phyloP scores from a whole-genome alignment of 2,329 filamentous ascomycete genomes.

The Colletotrichum brevisporum region DNA sequence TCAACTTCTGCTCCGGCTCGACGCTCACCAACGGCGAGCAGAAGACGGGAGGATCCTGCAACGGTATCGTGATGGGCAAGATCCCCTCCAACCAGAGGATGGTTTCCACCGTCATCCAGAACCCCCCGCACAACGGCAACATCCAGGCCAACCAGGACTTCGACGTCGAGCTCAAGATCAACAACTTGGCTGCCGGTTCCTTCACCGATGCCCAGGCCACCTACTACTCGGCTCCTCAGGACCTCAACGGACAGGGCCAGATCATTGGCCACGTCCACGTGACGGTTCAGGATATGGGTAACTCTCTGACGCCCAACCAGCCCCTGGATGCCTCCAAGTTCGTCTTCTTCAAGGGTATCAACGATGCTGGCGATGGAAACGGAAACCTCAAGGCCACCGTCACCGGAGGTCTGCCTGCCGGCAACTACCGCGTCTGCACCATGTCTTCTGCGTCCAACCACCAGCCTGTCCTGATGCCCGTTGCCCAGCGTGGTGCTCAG shows the following conservation, averaged over 20 bases:
- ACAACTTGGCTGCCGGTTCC: constrained; percentile 68
- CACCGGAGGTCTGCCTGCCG: constrained; percentile 70
- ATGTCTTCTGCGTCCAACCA: constrained; percentile 76
- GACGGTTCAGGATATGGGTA: constrained; percentile 69
- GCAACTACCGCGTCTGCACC: constrained; percentile 76
- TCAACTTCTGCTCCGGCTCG: constrained; percentile 72
- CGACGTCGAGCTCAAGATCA: constrained; percentile 65
- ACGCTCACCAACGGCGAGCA: constrained; percentile 74
- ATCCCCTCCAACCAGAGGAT: constrained; percentile 69
- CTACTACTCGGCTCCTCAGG: constrained; percentile 73
- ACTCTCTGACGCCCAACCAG: constrained; percentile 62
- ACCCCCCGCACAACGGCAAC: constrained; percentile 66
- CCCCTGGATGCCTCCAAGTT: constrained; percentile 68
- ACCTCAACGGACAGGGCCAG: constrained; percentile 61
- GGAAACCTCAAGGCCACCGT: constrained; percentile 69
- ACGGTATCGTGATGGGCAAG: constrained; percentile 73
- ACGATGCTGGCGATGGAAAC: constrained; percentile 70
- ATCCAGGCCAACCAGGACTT: constrained; percentile 64
- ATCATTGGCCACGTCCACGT: constrained; percentile 74
- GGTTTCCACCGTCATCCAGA: constrained; percentile 69
- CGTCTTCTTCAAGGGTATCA: constrained; percentile 78
- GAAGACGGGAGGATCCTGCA: constrained; percentile 72
- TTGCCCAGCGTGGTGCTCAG: constrained; percentile 76
- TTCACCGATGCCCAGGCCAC: constrained; percentile 73
- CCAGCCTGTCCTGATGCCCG: constrained; percentile 76